These are phyloP conservation scores for Metschnikowia bowlesiae DNA, from an alignment of 805 yeast genomes.

Conservation along the genomic window DNA sequence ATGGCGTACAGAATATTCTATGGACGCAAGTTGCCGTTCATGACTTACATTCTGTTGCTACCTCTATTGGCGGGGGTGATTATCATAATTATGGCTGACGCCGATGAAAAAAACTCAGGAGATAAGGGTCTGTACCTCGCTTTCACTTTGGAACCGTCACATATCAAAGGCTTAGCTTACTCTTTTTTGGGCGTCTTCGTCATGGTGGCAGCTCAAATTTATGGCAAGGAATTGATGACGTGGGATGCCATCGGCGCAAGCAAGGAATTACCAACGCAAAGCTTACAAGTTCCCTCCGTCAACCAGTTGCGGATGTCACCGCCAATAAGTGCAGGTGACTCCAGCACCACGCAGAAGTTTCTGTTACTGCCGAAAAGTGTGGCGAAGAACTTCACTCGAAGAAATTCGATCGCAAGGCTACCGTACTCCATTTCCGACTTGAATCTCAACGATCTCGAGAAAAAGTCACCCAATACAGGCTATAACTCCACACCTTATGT, in stretches of 20 bases:
- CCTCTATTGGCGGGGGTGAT: conserved; percentile 54
- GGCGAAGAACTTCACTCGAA: conserved; percentile 12
- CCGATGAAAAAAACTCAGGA: conserved; percentile 11
- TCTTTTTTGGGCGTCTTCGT: conserved; percentile 67
- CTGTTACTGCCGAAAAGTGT: conserved; percentile 10
- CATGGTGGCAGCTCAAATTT: conserved; percentile 82
- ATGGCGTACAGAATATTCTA: conserved; percentile 50
- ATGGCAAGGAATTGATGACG: conserved; percentile 74
- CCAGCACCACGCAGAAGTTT: conserved; percentile 3
- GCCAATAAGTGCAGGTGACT: not conserved
- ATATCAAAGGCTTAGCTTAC: conserved; percentile 58
- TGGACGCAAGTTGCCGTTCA: conserved; percentile 44
- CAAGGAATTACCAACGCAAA: conserved; percentile 20
- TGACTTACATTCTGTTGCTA: conserved; percentile 48
- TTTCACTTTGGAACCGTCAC: conserved; percentile 19
- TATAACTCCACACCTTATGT: conserved; percentile 4
- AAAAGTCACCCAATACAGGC: not conserved
- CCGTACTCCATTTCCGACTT: conserved; percentile 36
- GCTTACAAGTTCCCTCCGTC: not conserved
- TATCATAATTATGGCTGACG: conserved; percentile 39
- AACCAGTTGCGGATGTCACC: not conserved
- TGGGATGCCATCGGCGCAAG: conserved; percentile 36
- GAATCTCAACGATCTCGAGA: conserved; percentile 23
- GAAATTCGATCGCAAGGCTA: conserved; percentile 19
- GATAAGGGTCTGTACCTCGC: not conserved